phyloP scores from a whole-genome alignment of 2,329 filamentous ascomycete species.

The Amphichorda felina region DNA sequence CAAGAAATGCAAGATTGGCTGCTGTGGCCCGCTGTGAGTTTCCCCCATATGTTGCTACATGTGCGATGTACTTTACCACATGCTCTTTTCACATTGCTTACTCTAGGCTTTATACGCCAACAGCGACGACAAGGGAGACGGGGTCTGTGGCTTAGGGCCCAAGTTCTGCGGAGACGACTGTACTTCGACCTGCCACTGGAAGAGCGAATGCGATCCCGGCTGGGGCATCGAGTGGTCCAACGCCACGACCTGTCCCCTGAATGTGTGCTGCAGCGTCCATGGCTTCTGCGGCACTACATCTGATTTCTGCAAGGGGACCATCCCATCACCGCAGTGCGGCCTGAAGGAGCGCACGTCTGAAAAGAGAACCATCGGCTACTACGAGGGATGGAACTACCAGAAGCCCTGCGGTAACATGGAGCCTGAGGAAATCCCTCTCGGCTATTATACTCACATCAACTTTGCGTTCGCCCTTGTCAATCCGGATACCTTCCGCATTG shows the following conservation, averaged over 20 bases:
- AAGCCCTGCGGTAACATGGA: slow-evolving; percentile 9
- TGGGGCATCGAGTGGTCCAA: slow-evolving; percentile 10
- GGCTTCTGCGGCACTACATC: slow-evolving; percentile 16
- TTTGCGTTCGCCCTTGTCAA: slow-evolving; percentile 22
- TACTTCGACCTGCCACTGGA: slow-evolving; percentile 8
- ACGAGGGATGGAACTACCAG: background rate
- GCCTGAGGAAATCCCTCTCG: slow-evolving; percentile 12
- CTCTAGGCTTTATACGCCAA: too few species aligned
- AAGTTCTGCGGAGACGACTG: slow-evolving; percentile 11
- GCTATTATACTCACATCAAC: slow-evolving; percentile 17
- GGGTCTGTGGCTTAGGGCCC: slow-evolving; percentile 9
- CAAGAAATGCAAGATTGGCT: background rate
- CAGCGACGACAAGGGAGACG: slow-evolving; percentile 46
- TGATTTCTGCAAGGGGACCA: background rate
- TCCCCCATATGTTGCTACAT: too few species aligned
- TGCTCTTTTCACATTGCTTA: too few species aligned
- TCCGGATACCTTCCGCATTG: slow-evolving; percentile 12
- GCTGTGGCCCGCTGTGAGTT: background rate
- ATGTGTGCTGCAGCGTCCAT: slow-evolving; percentile 21
- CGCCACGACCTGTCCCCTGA: slow-evolving; percentile 17
- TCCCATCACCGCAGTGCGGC: background rate
- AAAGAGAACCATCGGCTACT: background rate
- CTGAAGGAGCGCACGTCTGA: background rate
- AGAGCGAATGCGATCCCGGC: slow-evolving; percentile 16
- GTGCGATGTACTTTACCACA: too few species aligned